These are phyloP conservation scores for Hymenoscyphus albidus DNA, from an alignment of 2,329 filamentous ascomycete species.

Conservation along the genomic window DNA sequence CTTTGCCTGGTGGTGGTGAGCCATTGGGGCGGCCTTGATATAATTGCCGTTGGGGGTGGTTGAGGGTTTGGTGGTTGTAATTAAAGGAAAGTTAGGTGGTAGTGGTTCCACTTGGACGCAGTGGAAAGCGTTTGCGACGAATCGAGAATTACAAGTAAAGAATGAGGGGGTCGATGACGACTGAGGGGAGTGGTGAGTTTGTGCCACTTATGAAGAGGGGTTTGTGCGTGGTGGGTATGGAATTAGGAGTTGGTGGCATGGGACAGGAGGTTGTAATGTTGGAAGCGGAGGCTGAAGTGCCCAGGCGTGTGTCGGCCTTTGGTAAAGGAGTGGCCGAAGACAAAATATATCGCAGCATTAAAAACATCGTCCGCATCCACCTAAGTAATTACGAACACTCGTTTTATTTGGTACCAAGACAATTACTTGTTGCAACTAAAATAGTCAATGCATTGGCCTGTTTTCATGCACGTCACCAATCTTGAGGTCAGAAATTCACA, in stretches of 20 bases:
- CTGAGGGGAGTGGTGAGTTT: not conserved
- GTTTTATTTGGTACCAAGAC: not conserved
- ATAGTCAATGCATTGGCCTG: not conserved
- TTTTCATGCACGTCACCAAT: not conserved
- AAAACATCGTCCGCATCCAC: not conserved
- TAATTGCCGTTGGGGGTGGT: not conserved
- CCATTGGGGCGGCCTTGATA: constrained; percentile 17
- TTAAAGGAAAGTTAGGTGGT: not conserved
- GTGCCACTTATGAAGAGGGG: constrained; percentile 3
- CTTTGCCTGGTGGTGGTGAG: constrained; percentile 41
- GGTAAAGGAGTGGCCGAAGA: not conserved
- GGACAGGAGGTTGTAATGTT: not conserved
- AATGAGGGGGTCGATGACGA: not conserved
- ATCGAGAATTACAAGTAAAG: not conserved
- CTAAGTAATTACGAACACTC: not conserved
- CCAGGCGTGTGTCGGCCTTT: not conserved
- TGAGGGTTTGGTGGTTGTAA: not conserved
- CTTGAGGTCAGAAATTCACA: not conserved
- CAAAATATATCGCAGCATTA: not conserved
- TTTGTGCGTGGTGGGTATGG: constrained; percentile 1
- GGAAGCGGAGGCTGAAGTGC: not conserved
- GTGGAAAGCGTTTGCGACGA: not conserved
- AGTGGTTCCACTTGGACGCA: not conserved
- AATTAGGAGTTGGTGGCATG: not conserved
- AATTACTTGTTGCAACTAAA: not conserved